Conservation (phyloP, 345 rosid genomes). For the Arabis hirsuta region DNA sequence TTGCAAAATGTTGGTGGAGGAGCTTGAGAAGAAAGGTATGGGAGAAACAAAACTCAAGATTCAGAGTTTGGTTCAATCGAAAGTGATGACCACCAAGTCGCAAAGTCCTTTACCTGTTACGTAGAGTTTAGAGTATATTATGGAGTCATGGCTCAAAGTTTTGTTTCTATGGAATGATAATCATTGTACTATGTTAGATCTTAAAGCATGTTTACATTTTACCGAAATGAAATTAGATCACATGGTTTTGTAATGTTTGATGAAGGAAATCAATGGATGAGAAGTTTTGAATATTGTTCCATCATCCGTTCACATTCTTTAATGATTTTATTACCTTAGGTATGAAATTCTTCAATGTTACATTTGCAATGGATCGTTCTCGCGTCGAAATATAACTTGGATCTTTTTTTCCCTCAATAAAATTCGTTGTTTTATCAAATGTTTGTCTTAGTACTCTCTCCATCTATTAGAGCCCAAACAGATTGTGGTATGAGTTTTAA, state of each 20-base stretch:
- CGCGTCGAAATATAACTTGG: no score
- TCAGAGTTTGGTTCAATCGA: slow-evolving; percentile 51
- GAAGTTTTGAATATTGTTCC: background rate
- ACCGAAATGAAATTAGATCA: slow-evolving; percentile 7
- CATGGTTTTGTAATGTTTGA: background rate
- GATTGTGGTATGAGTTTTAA: no score
- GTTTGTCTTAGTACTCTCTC: no score
- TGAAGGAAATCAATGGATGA: background rate
- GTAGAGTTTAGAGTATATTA: slow-evolving; percentile 14
- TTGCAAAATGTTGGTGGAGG: slow-evolving; percentile 53
- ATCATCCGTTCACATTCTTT: background rate
- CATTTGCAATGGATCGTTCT: no score
- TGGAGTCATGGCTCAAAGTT: slow-evolving; percentile 27
- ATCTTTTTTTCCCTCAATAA: no score
- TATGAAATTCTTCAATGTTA: no score
- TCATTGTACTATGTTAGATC: slow-evolving; percentile 10
- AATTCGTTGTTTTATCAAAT: no score
- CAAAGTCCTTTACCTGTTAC: slow-evolving; percentile 8
- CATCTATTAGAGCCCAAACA: no score
- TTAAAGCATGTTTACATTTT: slow-evolving; percentile 7
- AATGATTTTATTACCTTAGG: no score
- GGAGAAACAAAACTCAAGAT: slow-evolving; percentile 52
- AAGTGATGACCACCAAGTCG: background rate
- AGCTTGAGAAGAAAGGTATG: slow-evolving; percentile 61
- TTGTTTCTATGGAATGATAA: slow-evolving; percentile 14